Evolutionary conservation across 139 green algal genomes (phyloP), one percentile per base, ranked within the genome.

Genomic region (Chlorella vulgaris): DNA sequence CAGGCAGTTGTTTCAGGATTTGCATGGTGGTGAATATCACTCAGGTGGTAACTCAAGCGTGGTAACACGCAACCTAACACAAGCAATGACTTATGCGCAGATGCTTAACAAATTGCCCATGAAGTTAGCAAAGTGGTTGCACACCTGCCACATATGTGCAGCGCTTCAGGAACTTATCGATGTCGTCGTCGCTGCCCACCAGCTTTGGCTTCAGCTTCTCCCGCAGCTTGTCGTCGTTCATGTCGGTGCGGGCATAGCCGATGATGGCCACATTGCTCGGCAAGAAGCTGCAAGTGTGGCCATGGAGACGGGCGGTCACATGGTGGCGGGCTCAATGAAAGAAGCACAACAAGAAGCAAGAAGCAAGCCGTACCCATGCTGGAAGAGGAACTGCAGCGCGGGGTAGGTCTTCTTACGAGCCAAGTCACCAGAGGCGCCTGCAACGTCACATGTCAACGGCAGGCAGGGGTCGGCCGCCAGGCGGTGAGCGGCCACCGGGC

Each of bases 361-460:
- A 7, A 15, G 31, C 18, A 18, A 4, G 38, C 4, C 62, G 21
- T 62, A 82, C 43, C 62, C 42, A 15, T 63, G 36, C 10, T 29
- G 24, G 24, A 67, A 74, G 66, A 73, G 43, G 33, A 91, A 87
- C 76, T 90, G 96, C 7, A 98, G 85, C 0, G 95, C 91, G 4
- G 95, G 94, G 83, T 92, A 98, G 0, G 92, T 98, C 80, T 98
- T 98, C 84, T 98, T 98, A 69, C 93, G 93, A 1, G 94, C 94
- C 21, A 98, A 83, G 85, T 98, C 94, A 0, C 94, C 94, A 26
- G 69, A 83, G 8, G 84, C 84, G 18, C 84, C 84, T 88, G 84
- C 35, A 68, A 35, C n/a, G n/a, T n/a, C 29, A 15, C 13, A 21
- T 26, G 18, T n/a, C 21, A 7, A 21, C 18, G 50, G 58, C 28